These are phyloP conservation scores for Ascochyta clinopodiicola DNA, from an alignment of 2,329 filamentous ascomycete genomes.

Conservation along the genomic window DNA sequence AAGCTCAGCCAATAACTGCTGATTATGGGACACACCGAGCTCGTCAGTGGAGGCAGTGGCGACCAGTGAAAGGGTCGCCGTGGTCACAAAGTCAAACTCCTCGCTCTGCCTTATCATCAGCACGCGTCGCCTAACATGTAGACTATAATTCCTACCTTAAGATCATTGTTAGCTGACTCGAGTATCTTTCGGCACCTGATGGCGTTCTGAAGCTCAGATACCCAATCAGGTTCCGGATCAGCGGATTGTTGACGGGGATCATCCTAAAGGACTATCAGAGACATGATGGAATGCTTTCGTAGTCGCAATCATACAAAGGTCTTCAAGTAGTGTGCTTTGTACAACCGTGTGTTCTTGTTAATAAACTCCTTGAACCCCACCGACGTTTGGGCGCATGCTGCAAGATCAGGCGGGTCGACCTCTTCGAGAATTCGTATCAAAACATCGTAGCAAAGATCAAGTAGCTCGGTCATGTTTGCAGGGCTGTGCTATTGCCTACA, in stretches of 20 bases:
- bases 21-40: constrained; percentile 55
- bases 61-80: constrained; percentile 51
- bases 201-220: constrained; percentile 36
- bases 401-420: constrained; percentile 41
- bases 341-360: constrained; percentile 64
- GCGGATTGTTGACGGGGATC: constrained; percentile 41
- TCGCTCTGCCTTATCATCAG: constrained; percentile 29
- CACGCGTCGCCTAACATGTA: background rate
- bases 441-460: constrained; percentile 47
- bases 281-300: background rate
- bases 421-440: constrained; percentile 45
- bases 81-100: constrained; percentile 44
- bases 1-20: constrained; percentile 43
- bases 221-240: constrained; percentile 42
- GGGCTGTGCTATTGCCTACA: background rate
- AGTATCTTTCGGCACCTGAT: constrained; percentile 54
- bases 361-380: constrained; percentile 60
- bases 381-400: constrained; percentile 38
- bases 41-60: constrained; percentile 48
- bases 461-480: constrained; percentile 35
- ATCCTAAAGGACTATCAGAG: constrained; percentile 43
- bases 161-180: constrained; percentile 46
- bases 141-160: constrained; percentile 43
- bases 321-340: constrained; percentile 67
- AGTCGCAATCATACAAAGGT: constrained; percentile 55